Conservation (phyloP, 768 basidiomycete genomes). For the Hortiboletus campestris region DNA sequence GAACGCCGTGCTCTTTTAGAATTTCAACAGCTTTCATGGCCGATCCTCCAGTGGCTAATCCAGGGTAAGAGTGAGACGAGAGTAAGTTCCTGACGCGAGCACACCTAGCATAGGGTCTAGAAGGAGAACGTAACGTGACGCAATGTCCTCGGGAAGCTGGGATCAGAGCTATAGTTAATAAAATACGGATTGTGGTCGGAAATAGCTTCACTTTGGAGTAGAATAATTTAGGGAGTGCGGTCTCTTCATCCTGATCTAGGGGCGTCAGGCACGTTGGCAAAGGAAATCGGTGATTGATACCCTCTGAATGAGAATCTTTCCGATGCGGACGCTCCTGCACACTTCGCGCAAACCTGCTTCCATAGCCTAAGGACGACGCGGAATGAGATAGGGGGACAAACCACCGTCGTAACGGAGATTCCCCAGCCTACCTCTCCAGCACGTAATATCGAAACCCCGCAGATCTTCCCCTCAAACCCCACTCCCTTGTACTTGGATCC, state of each 20-base stretch:
- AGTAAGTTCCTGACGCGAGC: slow-evolving; percentile 17
- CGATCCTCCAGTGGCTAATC: slow-evolving; percentile 87
- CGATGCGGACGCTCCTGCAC: slow-evolving; percentile 90
- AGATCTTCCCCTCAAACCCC: slow-evolving; percentile 94
- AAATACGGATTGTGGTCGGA: neutral
- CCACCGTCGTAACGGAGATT: neutral
- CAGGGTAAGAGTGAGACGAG: neutral
- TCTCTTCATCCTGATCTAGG: slow-evolving; percentile 81
- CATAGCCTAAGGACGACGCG: slow-evolving; percentile 69
- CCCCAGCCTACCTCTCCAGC: slow-evolving; percentile 73
- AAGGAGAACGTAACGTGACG: slow-evolving; percentile 85
- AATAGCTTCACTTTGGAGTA: slow-evolving; percentile 64
- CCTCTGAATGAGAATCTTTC: slow-evolving; percentile 97
- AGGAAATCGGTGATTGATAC: slow-evolving; percentile 41
- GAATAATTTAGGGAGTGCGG: slow-evolving; percentile 88
- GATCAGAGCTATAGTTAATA: too few relatives aligned
- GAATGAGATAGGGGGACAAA: neutral
- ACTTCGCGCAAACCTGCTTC: slow-evolving; percentile 96
- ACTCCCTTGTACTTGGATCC: slow-evolving; percentile 87
- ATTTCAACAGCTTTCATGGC: slow-evolving; percentile 98
- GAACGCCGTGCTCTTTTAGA: slow-evolving; percentile 85
- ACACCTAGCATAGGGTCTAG: slow-evolving; percentile 96
- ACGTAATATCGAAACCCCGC: slow-evolving; percentile 91
- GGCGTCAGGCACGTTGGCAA: neutral
- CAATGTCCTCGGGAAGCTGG: slow-evolving; percentile 92